These are phyloP conservation scores for Candida berthetii DNA, from an alignment of 805 yeast genomes.

Conservation along the genomic window DNA sequence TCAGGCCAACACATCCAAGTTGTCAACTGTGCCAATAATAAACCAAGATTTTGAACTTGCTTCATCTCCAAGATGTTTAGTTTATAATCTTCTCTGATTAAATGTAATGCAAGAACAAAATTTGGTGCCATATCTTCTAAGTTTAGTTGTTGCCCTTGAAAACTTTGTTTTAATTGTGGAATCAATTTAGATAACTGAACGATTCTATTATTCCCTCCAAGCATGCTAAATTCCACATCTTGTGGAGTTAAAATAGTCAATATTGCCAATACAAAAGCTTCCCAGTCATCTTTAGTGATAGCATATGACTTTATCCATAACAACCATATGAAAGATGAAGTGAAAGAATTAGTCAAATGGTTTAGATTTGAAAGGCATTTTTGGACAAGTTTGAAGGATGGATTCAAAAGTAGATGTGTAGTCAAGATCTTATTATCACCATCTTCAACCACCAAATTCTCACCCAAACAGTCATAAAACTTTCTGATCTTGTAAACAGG, in stretches of 20 bases:
- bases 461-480: conserved; percentile 7
- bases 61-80: conserved; percentile 42
- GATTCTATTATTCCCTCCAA: conserved; percentile 6
- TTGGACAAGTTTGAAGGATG: conserved; percentile 35
- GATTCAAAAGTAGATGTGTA: conserved; percentile 34
- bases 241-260: conserved; percentile 46
- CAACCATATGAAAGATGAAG: conserved; percentile 52
- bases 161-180: conserved; percentile 10
- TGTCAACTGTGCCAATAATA: conserved; percentile 54
- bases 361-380: conserved; percentile 44
- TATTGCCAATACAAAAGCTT: conserved; percentile 45
- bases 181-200: conserved; percentile 8
- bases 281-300: conserved; percentile 49
- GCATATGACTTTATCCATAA: conserved; percentile 55
- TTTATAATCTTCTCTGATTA: conserved; percentile 69
- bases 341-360: conserved; percentile 50
- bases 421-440: conserved; percentile 10
- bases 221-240: conserved; percentile 17
- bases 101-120: conserved; percentile 62
- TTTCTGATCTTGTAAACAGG: conserved; percentile 2
- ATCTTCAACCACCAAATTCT: conserved; percentile 11
- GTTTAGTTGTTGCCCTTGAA: conserved; percentile 23
- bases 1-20: conserved; percentile 73
- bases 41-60: conserved; percentile 36
- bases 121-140: conserved; percentile 54